Conservation (phyloP, 177 flowering plant species). For the Vitis hybrid region DNA sequence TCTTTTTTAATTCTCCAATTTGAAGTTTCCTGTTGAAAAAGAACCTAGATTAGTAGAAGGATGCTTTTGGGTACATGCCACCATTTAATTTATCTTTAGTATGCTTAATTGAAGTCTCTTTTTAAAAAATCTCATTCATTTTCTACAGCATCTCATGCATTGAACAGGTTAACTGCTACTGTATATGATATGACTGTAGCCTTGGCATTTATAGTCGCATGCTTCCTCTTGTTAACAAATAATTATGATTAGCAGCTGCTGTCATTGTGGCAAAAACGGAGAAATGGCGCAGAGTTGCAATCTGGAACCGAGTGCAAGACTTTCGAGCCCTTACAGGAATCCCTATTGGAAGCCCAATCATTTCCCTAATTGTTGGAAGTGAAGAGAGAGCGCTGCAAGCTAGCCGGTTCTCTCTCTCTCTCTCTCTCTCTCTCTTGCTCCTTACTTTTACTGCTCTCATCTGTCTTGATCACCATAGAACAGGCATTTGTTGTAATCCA, state of each 20-base stretch:
- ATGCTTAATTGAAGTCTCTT: no score
- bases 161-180: no score
- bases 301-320: slow-evolving; percentile 76
- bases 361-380: slow-evolving; percentile 74
- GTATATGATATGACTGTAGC: no score
- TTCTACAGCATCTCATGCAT: no score
- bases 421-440: slow-evolving; percentile 19
- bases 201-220: no score
- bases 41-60: no score
- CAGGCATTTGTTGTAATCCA: slow-evolving; percentile 39
- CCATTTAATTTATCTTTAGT: no score
- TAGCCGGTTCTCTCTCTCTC: slow-evolving; percentile 52
- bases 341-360: slow-evolving; percentile 70
- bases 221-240: slow-evolving; percentile 12
- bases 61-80: no score
- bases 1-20: no score
- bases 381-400: slow-evolving; percentile 83
- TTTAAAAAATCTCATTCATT: no score
- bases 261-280: slow-evolving; percentile 73
- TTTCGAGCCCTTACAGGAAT: slow-evolving; percentile 68
- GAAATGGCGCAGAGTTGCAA: slow-evolving; percentile 75
- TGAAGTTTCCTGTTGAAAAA: no score
- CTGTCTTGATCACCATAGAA: not conserved
- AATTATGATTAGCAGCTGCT: slow-evolving; percentile 60
- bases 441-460: not conserved